These are phyloP conservation scores for Colletotrichum paranaense DNA, from an alignment of 2,329 filamentous ascomycete species.

Conservation along the genomic window DNA sequence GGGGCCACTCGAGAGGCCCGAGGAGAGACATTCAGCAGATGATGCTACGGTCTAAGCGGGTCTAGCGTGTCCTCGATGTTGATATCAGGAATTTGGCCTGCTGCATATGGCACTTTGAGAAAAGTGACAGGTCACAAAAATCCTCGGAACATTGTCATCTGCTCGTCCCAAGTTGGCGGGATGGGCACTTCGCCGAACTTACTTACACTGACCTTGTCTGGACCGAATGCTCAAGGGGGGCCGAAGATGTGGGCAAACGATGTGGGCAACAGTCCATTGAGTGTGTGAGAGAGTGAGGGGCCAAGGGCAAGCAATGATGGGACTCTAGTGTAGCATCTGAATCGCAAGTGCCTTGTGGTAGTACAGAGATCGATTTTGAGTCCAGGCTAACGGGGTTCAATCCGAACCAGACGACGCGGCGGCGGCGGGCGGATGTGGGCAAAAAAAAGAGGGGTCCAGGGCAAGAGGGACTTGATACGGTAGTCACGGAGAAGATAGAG, in stretches of 20 bases:
- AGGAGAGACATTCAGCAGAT: constrained; percentile 18
- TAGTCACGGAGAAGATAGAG: not conserved
- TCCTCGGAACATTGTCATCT: constrained; percentile 4
- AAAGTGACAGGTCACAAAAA: constrained; percentile 19
- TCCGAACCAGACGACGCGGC: not conserved
- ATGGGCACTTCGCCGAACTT: not conserved
- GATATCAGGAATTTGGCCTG: constrained; percentile 15
- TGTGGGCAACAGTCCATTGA: not conserved
- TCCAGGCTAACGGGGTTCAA: constrained; percentile 7
- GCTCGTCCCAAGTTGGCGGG: constrained; percentile 20
- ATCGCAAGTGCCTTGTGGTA: constrained; percentile 10
- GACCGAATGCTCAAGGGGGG: constrained; percentile 1
- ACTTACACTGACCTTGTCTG: not conserved
- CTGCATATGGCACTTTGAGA: not conserved
- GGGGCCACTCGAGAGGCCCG: constrained; percentile 19
- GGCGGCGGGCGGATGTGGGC: not conserved
- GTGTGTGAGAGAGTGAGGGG: not conserved
- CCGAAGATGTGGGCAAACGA: not conserved
- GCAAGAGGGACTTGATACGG: not conserved
- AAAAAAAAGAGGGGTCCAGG: not conserved
- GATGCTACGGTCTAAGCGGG: constrained; percentile 19
- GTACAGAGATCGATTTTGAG: constrained; percentile 24
- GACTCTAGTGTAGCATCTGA: constrained; percentile 10
- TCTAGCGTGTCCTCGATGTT: not conserved
- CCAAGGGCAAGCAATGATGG: not conserved